Percentiles rank a stretch among this genome's conserved stretches.
These are phyloP conservation scores for Xylaria venustula DNA, from an alignment of 495 filamentous ascomycete species.

Conservation along the genomic window DNA sequence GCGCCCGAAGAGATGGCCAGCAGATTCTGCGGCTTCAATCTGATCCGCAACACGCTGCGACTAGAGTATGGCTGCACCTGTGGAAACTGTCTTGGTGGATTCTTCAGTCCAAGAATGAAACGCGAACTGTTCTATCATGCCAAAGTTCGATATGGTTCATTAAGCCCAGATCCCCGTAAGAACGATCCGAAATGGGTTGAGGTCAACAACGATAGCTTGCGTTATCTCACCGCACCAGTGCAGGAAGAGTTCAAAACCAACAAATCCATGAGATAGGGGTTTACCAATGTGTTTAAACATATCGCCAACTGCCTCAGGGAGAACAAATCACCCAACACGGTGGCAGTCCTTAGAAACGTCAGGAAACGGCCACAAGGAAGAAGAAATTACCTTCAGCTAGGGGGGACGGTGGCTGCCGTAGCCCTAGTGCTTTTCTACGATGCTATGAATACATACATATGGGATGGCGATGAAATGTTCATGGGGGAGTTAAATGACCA, in stretches of 20 bases:
- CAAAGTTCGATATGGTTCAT: neutral
- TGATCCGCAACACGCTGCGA: conserved; percentile 8
- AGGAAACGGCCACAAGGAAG: neutral
- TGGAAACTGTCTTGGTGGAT: conserved; percentile 31
- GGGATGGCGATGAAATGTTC: neutral
- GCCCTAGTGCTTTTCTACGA: neutral
- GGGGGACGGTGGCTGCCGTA: neutral
- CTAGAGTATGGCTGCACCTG: conserved; percentile 16
- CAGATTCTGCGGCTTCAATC: conserved; percentile 19
- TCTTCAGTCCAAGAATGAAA: conserved; percentile 36
- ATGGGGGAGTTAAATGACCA: neutral
- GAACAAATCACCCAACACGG: neutral
- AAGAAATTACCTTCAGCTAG: neutral
- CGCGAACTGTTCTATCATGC: conserved; percentile 17
- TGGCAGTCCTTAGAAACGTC: neutral
- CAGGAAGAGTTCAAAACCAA: neutral
- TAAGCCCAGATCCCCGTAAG: neutral
- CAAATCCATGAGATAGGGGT: conserved; percentile 3
- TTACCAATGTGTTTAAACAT: neutral
- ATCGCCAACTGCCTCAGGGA: neutral
- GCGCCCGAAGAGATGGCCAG: neutral
- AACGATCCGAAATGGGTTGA: neutral
- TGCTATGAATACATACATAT: neutral
- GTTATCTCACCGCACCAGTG: neutral
- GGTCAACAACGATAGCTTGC: neutral